Evolutionary conservation across 495 filamentous ascomycete species (phyloP), one percentile per base, ranked within the genome.

Genomic region (Talaromyces liani): DNA sequence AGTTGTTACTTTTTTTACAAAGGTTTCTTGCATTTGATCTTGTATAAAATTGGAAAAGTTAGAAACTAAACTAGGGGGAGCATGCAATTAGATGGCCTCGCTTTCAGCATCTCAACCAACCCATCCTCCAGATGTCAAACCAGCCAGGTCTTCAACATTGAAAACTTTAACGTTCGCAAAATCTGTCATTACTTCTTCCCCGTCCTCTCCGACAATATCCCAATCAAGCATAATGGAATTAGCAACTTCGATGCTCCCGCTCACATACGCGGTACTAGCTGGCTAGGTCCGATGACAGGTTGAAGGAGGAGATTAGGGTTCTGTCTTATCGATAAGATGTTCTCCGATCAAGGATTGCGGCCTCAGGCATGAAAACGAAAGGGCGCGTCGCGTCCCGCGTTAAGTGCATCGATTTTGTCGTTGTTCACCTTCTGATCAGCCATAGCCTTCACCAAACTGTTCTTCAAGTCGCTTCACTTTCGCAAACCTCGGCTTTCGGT

Each of bases 321-420:
- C 22, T 41, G 14, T 41, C 36, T 41, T 41, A 41, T 41, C 36
- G 18, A n/a, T 58, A 34, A 16, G 33, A 12, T 36, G 10, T 36
- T 36, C 33, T 36, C 33, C n/a, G 14, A 29, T 29, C 4, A 5
- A 41, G 2, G 10, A 36, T 36, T 41, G 36, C 36, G 36, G 55
- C 25, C 55, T 29, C 24, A 33, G 24, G 55, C 55, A 22, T 6
- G 16, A 16, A 2, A 25, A 33, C 18, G 20, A 8, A 22, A 24
- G 47, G 67, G 67, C 75, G 74, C 73, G 75, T 69, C 75, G 75
- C 75, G 75, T 70, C 62, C 55, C 54, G 51, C 58, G 58, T 62
- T 41, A 7, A 36, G 33, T 36, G 33, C 9, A 10, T 36, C 33
- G 33, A 36, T 12, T 36, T 33, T 3, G 9, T 31, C 29, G 29